phyloP scores from a whole-genome alignment of 345 rosid genomes.

The Cardamine chenopodiifolia region DNA sequence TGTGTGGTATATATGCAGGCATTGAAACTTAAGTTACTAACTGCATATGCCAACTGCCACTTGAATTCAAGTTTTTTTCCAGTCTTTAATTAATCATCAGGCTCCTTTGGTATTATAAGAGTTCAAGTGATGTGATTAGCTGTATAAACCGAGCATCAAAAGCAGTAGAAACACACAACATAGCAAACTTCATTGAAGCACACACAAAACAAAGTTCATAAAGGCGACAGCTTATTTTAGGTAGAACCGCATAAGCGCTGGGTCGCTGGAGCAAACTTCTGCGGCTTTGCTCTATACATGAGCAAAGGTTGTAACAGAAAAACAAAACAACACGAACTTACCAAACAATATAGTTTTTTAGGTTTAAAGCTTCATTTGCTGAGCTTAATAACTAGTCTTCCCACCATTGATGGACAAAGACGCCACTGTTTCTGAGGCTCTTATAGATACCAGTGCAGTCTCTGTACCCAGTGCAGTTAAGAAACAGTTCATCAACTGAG shows the following conservation, averaged over 20 bases:
- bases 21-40: constrained; percentile 6
- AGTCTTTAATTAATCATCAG: background rate
- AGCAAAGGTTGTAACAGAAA: constrained; percentile 27
- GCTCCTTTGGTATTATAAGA: background rate
- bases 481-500: constrained; percentile 76
- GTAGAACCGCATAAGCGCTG: constrained; percentile 34
- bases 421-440: constrained; percentile 69
- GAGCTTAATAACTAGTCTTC: constrained; percentile 44
- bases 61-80: background rate
- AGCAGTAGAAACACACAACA: constrained; percentile 35
- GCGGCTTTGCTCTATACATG: constrained; percentile 26
- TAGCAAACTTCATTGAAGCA: constrained; percentile 35
- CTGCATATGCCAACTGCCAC: constrained; percentile 1
- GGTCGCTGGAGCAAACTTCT: constrained; percentile 38
- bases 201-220: constrained; percentile 34
- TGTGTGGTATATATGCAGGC: constrained; percentile 13
- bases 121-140: background rate
- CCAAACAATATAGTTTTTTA: constrained; percentile 8
- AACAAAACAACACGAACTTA: constrained; percentile 9
- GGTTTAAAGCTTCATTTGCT: constrained; percentile 22
- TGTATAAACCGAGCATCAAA: constrained; percentile 11
- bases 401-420: constrained; percentile 95
- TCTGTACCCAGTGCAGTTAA: constrained; percentile 53
- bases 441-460: constrained; percentile 58
- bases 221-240: constrained; percentile 37